phyloP scores from a whole-genome alignment of 257 asterid species.

The Capsicum chinense region DNA sequence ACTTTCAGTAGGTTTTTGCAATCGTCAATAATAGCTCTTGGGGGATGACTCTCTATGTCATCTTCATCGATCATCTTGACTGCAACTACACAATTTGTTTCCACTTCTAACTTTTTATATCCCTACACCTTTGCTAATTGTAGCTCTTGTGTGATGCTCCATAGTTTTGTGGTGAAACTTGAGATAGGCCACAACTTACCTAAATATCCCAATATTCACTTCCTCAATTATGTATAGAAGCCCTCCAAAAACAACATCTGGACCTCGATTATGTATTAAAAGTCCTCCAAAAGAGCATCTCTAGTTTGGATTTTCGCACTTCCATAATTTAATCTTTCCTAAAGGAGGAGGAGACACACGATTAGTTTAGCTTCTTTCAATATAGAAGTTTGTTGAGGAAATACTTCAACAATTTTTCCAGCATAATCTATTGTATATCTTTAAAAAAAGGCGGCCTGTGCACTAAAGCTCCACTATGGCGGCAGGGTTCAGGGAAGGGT shows the following conservation, averaged over 20 bases:
- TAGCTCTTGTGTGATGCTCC: conserved; percentile 2
- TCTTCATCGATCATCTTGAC: not conserved
- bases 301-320: not conserved
- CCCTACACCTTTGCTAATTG: not conserved
- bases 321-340: not conserved
- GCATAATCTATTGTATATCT: not conserved
- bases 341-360: not conserved
- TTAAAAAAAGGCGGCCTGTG: too few species aligned
- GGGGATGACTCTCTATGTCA: not conserved
- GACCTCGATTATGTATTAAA: not conserved
- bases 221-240: not conserved
- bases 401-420: not conserved
- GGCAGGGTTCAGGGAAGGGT: too few species aligned
- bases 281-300: not conserved
- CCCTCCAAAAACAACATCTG: not conserved
- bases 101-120: not conserved
- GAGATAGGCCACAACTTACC: not conserved
- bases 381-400: not conserved
- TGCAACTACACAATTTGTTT: not conserved
- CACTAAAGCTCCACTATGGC: too few species aligned
- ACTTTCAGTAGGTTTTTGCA: not conserved
- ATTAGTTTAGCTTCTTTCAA: not conserved
- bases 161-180: not conserved
- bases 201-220: not conserved
- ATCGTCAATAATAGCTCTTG: not conserved